Evolutionary conservation across 2,329 filamentous ascomycete genomes (phyloP), one percentile per base, ranked within the genome.

Genomic region (Ophiostoma tasmaniense): DNA sequence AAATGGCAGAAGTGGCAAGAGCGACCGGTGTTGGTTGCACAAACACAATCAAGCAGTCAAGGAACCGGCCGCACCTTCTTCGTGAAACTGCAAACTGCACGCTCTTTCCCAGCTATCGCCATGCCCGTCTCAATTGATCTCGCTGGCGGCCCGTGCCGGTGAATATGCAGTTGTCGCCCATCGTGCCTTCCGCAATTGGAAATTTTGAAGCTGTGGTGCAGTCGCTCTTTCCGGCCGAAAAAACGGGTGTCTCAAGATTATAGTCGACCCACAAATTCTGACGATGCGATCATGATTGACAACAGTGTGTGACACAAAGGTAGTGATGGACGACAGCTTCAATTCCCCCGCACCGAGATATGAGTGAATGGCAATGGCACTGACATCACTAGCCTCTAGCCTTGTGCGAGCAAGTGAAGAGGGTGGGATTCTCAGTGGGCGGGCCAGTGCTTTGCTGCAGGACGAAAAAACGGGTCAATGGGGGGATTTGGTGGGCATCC

Each of bases 321-420:
- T 30, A 11, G 28, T 33, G 59, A 35, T 62, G 59, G 59, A 20
- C 59, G 59, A 35, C 59, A 20, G n/a, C 59, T 20, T 62, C 59
- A n/a, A 30, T n/a, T 33, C 28, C 59, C 59, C 59, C 59, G 59
- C 59, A 62, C 30, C n/a, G 7, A 14, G 20, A 62, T 33, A 17
- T 33, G 13, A 62, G 22, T 55, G 50, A 55, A 55, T 17, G 55
- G 14, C 55, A 61, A 52, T 33, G 68, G 66, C 42, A 52, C 62
- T 67, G 68, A 70, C 68, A 70, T 70, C 68, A 70, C 66, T 69
- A 5, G 42, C 42, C 42, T 45, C 42, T 55, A 62, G 68, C 61
- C 68, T 62, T 45, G 61, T 62, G 25, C 30, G 35, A 50, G 61
- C 42, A 52, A 39, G 64, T 65, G 59, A 11, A n/a, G 68, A 33